Evolutionary conservation across 1,284 basidiomycete species (phyloP).

Genomic region (Tylopilus sp.): DNA sequence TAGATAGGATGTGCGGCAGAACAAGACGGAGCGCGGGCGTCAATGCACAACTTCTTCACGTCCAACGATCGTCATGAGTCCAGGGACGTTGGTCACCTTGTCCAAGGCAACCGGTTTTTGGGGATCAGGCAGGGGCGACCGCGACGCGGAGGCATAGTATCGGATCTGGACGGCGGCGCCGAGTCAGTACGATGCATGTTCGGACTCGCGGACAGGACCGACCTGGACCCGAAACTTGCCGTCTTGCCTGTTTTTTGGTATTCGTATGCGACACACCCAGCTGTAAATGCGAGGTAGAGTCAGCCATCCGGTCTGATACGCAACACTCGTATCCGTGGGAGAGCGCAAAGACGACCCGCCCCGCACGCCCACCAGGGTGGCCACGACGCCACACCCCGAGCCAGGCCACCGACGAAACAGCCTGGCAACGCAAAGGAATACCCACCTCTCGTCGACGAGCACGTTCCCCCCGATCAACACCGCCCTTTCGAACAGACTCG

Average conservation of each 20-base stretch:
- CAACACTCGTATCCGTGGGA: not conserved
- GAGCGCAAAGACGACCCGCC: not conserved
- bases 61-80: slow-evolving; percentile 61
- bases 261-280: slow-evolving; percentile 61
- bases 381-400: not conserved
- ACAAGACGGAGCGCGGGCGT: not conserved
- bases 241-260: slow-evolving; percentile 49
- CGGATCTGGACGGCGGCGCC: slow-evolving; percentile 54
- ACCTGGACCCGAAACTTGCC: slow-evolving; percentile 63
- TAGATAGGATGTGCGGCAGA: not conserved
- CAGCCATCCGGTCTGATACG: slow-evolving; percentile 1
- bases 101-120: slow-evolving; percentile 55
- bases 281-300: slow-evolving; percentile 45
- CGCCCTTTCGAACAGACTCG: slow-evolving; percentile 53
- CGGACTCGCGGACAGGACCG: slow-evolving; percentile 20
- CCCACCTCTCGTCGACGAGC: slow-evolving; percentile 68
- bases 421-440: slow-evolving; percentile 14
- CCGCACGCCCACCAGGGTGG: not conserved
- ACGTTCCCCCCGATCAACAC: slow-evolving; percentile 54
- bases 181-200: not conserved
- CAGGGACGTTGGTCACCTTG: slow-evolving; percentile 50
- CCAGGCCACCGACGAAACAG: not conserved
- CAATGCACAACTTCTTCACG: slow-evolving; percentile 37
- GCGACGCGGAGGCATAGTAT: slow-evolving; percentile 57
- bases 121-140: slow-evolving; percentile 45